phyloP scores from a whole-genome alignment of 129 eudicot species.

The Calendula officinalis region DNA sequence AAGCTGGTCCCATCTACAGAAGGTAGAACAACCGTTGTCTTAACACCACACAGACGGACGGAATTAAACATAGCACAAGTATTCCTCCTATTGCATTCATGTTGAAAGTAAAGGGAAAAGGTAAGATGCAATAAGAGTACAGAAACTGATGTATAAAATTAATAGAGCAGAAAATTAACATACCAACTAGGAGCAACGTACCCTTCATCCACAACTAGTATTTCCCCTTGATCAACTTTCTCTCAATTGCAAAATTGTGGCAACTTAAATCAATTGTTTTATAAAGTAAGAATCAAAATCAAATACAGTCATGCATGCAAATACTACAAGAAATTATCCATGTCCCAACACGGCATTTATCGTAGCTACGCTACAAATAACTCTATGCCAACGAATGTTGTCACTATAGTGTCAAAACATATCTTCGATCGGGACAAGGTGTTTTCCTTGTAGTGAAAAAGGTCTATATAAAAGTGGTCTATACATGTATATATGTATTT shows the following conservation, averaged over 20 bases:
- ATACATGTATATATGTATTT: too few relatives aligned
- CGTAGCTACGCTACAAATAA: too few relatives aligned
- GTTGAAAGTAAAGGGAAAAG: too few relatives aligned
- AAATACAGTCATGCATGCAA: background rate
- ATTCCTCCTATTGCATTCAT: background rate
- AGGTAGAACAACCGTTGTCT: background rate
- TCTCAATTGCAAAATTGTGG: background rate
- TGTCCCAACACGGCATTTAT: too few relatives aligned
- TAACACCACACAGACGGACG: background rate
- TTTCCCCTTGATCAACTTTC: constrained; percentile 1
- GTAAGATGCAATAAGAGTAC: background rate
- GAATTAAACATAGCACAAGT: background rate
- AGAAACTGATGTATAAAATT: background rate
- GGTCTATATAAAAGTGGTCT: too few relatives aligned
- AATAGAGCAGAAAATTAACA: background rate
- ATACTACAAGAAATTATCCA: too few relatives aligned
- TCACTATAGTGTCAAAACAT: too few relatives aligned
- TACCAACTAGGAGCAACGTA: constrained; percentile 10
- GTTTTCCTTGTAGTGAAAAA: too few relatives aligned
- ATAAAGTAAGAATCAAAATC: background rate
- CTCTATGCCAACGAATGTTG: too few relatives aligned
- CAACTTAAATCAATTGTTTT: background rate
- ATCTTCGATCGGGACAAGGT: too few relatives aligned
- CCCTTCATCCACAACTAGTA: background rate
- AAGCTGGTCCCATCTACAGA: background rate